Base-by-base conservation (phyloP, 106 monocot species). In the Acorus calamus region DNA sequence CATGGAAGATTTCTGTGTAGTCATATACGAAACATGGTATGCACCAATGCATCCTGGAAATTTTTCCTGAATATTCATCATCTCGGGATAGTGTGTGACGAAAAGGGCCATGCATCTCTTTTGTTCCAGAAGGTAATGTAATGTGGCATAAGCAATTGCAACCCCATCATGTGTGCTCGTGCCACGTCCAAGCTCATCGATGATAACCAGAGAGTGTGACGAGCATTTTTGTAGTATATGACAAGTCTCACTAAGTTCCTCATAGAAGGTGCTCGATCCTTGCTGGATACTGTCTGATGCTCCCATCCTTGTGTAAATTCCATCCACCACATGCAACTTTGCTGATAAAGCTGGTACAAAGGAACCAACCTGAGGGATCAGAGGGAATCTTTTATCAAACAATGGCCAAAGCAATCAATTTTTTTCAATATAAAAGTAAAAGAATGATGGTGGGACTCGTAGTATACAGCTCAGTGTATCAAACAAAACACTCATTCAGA, bases 161-260 rank as follows among this genome's bases (percentile, higher is more conserved):
- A 88, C 85, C 70, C 98, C 98, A 73, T 98, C 98, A 71, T 92
- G 85, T 10, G 98, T 98, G 72, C 92, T 92, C 11, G 98, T 98
- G 56, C 98, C 98, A 46, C 91, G 83, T 10, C 98, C 98, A 64
- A 98, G 87, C 64, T 98, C 98, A 73, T 98, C 98, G 44, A 98
- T 85, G 63, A 98, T 98, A 13, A 98, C 98, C 9, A 98, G 72
- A 14, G 98, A 98, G 8, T 63, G 70, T 61, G 83, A 75, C 28
- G 98, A 83, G 75, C 88, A 85, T 14, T 73, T 73, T 10, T 73
- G 60, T 6, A 98, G 79, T 72, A 88, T 83, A 46, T 84, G 59
- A 63, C 85, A 92, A 64, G 87, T 61, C 76, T 98, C 98, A 59
- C 69, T 79, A 52, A 98, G 51, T 75, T 98, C 98, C 65, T 92